Percentiles rank a stretch among this genome's conserved stretches.
phyloP scores from a whole-genome alignment of 2,329 filamentous ascomycete species.

The Talaromyces piceae region DNA sequence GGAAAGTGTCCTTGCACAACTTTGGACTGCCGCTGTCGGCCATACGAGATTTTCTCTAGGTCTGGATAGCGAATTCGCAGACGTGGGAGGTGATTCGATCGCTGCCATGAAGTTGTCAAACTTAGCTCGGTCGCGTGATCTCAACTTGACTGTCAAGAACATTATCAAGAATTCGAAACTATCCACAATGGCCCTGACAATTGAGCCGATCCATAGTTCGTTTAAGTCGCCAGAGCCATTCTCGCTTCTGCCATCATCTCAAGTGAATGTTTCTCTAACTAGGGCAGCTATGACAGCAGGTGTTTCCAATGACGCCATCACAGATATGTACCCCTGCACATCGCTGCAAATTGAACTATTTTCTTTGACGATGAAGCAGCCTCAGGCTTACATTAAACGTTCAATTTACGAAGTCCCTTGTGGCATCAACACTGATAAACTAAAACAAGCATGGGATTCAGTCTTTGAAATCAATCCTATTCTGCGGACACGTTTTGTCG shows the following conservation, averaged over 20 bases:
- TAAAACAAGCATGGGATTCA: not conserved
- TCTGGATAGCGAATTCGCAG: constrained; percentile 19
- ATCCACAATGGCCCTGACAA: not conserved
- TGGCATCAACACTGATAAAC: not conserved
- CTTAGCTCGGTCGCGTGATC: not conserved
- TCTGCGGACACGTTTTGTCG: constrained; percentile 37
- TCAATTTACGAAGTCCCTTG: not conserved
- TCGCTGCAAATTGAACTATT: constrained; percentile 38
- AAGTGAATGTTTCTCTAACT: not conserved
- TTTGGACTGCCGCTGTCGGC: not conserved
- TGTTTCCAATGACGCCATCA: not conserved
- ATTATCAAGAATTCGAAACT: not conserved
- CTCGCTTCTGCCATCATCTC: not conserved
- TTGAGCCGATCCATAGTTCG: not conserved
- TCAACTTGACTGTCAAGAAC: not conserved
- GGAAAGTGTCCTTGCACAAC: not conserved
- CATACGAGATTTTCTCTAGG: constrained; percentile 17
- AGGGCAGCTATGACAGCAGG: not conserved
- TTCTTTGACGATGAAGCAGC: not conserved
- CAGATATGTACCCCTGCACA: constrained; percentile 31
- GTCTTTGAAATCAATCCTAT: constrained; percentile 39
- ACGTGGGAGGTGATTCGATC: constrained; percentile 16
- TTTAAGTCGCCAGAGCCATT: not conserved
- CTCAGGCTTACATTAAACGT: not conserved
- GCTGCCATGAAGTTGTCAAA: constrained; percentile 15